Percentiles rank a stretch among this genome's conserved stretches.
Conservation (phyloP, 2,329 filamentous ascomycete species). For the Dactylellina sp. region DNA sequence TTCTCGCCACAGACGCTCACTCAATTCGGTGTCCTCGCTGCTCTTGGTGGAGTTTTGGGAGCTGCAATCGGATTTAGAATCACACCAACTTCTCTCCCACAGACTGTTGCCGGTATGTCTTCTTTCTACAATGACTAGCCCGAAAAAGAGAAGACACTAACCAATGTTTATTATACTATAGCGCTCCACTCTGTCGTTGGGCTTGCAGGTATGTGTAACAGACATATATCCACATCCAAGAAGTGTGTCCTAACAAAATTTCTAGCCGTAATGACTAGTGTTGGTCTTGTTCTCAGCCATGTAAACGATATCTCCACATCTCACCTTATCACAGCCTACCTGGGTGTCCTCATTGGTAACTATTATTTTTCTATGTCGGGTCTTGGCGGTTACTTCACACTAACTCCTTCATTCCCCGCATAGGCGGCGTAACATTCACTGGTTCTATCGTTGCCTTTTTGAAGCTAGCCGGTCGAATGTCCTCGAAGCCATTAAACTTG, state of each 20-base stretch:
- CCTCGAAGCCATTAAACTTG: constrained; percentile 78
- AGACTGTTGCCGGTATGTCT: constrained; percentile 74
- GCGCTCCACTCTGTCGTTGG: constrained; percentile 91
- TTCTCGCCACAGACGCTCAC: constrained; percentile 81
- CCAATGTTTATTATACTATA: neutral
- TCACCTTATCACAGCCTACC: constrained; percentile 85
- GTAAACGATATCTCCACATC: constrained; percentile 78
- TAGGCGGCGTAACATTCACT: constrained; percentile 85
- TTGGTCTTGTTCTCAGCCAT: constrained; percentile 84
- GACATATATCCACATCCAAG: neutral
- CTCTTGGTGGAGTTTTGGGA: constrained; percentile 71
- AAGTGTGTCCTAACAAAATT: constrained; percentile 1
- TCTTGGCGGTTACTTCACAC: neutral
- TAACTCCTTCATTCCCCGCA: neutral
- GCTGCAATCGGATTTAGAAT: constrained; percentile 85
- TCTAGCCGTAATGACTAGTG: constrained; percentile 82
- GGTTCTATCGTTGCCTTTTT: constrained; percentile 90
- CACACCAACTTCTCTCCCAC: constrained; percentile 86
- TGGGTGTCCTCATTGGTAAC: constrained; percentile 82
- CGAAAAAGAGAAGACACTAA: neutral
- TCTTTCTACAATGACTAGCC: neutral
- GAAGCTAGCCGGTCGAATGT: constrained; percentile 85
- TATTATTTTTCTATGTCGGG: neutral
- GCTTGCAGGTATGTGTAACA: constrained; percentile 68
- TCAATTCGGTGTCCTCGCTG: constrained; percentile 82